Base-by-base conservation (phyloP, 768 basidiomycete genomes). In the Lactifluus echinatus region DNA sequence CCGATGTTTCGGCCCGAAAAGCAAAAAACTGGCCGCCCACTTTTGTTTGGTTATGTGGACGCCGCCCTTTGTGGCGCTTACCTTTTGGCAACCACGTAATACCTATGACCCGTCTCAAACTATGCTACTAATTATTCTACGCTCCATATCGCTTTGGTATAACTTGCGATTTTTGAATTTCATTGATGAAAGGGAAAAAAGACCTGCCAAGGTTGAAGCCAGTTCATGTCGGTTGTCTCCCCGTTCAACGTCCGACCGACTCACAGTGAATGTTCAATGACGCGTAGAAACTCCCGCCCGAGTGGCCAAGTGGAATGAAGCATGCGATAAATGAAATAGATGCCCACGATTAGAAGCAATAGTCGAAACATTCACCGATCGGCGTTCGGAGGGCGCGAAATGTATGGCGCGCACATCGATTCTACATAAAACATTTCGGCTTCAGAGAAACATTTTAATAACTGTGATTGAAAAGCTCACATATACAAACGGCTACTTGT, bases 1-100 rank as follows among this genome's bases (percentile, higher is more conserved):
- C 51, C 60, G 57, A 58, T 52, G 45, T 49, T 42, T 47, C 60
- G 57, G 60, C 57, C 60, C 60, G 57, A 53, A 53, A 53, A 61
- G 46, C 36, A 33, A 57, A 60, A 60, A 58, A 28, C 31, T 51
- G 50, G 59, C 59, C 59, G 59, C 59, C 50, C 50, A 47, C 39
- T 48, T 47, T 53, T 60, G 56, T 60, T 60, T 60, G 59, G 49
- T 50, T 33, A 10, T 58, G 59, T 60, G 44, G 58, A 55, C 17
- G 42, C 48, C 1, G 6, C 21, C 58, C 14, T 53, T n/a, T 54
- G 58, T 59, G 58, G 58, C 58, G 53, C 58, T 55, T 55, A 59
- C 58, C 53, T 58, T 42, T 42, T 26, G 40, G 23, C 49, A 4
- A 10, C 31, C 37, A 57, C 45, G 49, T 48, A 40, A 23, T 36